A percentile compares a stretch with the other conserved stretches of the same genome.
phyloP scores from a whole-genome alignment of 805 yeast genomes.

The Komagataella ulmi region DNA sequence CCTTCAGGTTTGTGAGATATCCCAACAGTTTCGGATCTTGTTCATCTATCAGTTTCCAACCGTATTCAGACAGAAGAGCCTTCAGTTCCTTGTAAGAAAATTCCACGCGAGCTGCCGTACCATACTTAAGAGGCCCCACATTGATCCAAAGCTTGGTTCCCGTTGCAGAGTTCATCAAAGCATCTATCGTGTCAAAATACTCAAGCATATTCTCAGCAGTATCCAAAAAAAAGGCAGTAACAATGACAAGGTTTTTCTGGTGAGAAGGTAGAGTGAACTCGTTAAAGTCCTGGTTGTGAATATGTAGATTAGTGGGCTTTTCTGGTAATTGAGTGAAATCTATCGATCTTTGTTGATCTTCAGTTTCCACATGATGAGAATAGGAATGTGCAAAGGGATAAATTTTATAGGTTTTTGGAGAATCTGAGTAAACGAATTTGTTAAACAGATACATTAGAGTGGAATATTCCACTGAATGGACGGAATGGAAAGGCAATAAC shows the following conservation, averaged over 20 bases:
- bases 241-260: conserved; percentile 37
- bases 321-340: conserved; percentile 12
- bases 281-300: conserved; percentile 54
- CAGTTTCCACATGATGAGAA: conserved; percentile 42
- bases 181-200: conserved; percentile 54
- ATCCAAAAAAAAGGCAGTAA: conserved; percentile 73
- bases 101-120: conserved; percentile 70
- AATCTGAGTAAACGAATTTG: conserved; percentile 33
- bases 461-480: conserved; percentile 68
- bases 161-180: conserved; percentile 19
- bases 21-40: conserved; percentile 32
- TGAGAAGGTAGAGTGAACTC: conserved; percentile 23
- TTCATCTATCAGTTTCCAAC: conserved; percentile 41
- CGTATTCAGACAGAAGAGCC: conserved; percentile 36
- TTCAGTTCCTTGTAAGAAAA: conserved; percentile 58
- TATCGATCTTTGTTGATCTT: conserved; percentile 37
- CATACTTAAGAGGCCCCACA: conserved; percentile 87
- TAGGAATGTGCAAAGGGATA: conserved; percentile 51
- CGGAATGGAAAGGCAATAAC: conserved; percentile 23
- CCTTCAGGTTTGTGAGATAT: conserved; percentile 49
- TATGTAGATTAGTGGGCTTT: conserved; percentile 33
- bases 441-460: conserved; percentile 65
- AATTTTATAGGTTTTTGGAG: conserved; percentile 11
- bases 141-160: conserved; percentile 64
- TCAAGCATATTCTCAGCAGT: conserved; percentile 81